Percentiles rank a stretch among this genome's conserved stretches.
Evolutionary conservation across 73 alveolate genomes (phyloP).

Genomic region (Paraurostyla sp.): DNA sequence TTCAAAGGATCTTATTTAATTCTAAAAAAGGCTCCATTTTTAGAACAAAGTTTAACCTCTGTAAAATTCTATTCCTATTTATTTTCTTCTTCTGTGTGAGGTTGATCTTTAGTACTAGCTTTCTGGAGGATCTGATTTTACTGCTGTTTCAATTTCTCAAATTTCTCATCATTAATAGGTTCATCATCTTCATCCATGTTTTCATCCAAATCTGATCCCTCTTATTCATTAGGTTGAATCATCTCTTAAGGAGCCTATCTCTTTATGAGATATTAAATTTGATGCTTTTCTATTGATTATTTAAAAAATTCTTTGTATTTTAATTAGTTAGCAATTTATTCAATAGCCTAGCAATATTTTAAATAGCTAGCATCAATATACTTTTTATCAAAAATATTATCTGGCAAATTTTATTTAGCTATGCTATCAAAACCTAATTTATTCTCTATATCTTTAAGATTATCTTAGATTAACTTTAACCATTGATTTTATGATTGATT

Average conservation of each 20-base stretch:
- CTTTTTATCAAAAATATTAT: not conserved
- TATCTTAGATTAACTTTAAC: no score
- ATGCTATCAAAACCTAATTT: no score
- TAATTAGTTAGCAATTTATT: not conserved
- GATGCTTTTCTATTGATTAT: not conserved
- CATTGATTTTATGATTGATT: no score
- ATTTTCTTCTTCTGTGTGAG: not conserved
- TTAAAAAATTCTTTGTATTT: not conserved
- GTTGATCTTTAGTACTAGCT: not conserved
- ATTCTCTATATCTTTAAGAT: no score
- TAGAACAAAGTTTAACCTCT: constrained; percentile 28
- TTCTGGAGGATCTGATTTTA: not conserved
- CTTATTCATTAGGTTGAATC: constrained; percentile 36
- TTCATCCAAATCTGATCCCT: constrained; percentile 5
- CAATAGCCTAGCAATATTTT: not conserved
- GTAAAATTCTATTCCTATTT: not conserved
- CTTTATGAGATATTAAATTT: not conserved
- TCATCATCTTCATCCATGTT: constrained; percentile 7
- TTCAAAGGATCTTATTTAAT: not conserved
- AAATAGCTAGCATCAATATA: not conserved
- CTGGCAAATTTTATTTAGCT: not conserved
- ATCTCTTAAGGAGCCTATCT: constrained; percentile 55
- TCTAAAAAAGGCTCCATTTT: constrained; percentile 48
- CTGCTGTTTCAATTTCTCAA: not conserved
- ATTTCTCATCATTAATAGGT: constrained; percentile 17